These are phyloP conservation scores for Sambucus nigra DNA, from an alignment of 129 eudicot genomes.

Conservation along the genomic window DNA sequence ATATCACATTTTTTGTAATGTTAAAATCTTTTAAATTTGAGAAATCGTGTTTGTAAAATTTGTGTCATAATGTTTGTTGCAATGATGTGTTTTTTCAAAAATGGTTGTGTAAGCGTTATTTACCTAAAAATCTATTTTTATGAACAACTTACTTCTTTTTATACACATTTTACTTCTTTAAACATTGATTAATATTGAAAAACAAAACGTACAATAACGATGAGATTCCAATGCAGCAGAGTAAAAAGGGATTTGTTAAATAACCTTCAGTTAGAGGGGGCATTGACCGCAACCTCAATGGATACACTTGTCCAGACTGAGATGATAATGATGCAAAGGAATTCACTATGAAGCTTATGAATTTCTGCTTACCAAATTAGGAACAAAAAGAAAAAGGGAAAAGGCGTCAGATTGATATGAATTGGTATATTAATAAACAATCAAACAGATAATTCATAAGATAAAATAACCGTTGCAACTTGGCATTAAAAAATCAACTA, in stretches of 20 bases:
- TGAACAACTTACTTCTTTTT: too few species aligned
- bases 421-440: neutral
- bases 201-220: neutral
- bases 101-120: too few species aligned
- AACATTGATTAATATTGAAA: neutral
- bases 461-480: neutral
- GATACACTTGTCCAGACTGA: slow-evolving; percentile 12
- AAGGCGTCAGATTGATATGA: slow-evolving; percentile 1
- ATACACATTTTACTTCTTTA: too few species aligned
- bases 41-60: too few species aligned
- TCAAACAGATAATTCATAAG: neutral
- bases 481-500: slow-evolving; percentile 2
- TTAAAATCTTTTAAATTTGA: too few species aligned
- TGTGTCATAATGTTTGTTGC: too few species aligned
- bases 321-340: slow-evolving; percentile 52
- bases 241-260: slow-evolving; percentile 5
- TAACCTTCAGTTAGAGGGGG: slow-evolving; percentile 40
- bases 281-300: slow-evolving; percentile 13
- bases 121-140: too few species aligned
- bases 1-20: too few species aligned
- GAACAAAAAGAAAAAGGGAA: neutral
- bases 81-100: too few species aligned
- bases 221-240: neutral
- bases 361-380: slow-evolving; percentile 40
- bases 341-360: slow-evolving; percentile 46